Percentiles rank a stretch among this genome's conserved stretches.
These are phyloP conservation scores for Auriscalpium orientale DNA, from an alignment of 768 basidiomycete species.

Conservation along the genomic window DNA sequence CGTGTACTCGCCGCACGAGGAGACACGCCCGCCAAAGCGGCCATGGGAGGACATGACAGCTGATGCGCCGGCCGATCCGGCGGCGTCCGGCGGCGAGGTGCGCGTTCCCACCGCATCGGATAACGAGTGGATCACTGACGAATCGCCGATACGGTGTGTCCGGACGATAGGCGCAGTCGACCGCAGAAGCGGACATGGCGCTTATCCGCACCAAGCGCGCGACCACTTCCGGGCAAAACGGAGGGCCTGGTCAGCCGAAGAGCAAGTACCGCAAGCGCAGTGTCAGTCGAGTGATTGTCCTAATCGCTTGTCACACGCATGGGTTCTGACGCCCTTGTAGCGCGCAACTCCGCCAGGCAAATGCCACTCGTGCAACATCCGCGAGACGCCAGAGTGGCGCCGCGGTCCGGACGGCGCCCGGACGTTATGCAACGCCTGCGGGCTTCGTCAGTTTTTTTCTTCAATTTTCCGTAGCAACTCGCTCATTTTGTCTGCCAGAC, in stretches of 20 bases:
- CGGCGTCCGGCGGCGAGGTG: slow-evolving; percentile 8
- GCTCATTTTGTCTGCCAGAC: slow-evolving; percentile 33
- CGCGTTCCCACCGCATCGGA: slow-evolving; percentile 2
- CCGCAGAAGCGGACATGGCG: slow-evolving; percentile 81
- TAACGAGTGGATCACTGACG: slow-evolving; percentile 8
- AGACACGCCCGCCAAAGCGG: slow-evolving; percentile 60
- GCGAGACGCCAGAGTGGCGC: slow-evolving; percentile 86
- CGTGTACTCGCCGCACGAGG: slow-evolving; percentile 27
- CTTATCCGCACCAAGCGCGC: slow-evolving; percentile 76
- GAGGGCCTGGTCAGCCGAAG: slow-evolving; percentile 46
- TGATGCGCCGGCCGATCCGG: slow-evolving; percentile 24
- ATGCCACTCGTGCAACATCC: slow-evolving; percentile 82
- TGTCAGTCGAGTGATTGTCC: slow-evolving; percentile 40
- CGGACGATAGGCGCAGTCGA: slow-evolving; percentile 40
- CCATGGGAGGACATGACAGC: slow-evolving; percentile 72
- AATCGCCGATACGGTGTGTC: slow-evolving; percentile 16
- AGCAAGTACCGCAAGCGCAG: slow-evolving; percentile 82
- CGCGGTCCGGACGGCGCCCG: slow-evolving; percentile 79
- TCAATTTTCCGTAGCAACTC: slow-evolving; percentile 1
- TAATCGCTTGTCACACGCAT: slow-evolving; percentile 17
- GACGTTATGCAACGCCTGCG: slow-evolving; percentile 81
- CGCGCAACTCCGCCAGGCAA: slow-evolving; percentile 81
- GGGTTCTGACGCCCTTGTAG: slow-evolving; percentile 31
- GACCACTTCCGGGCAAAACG: slow-evolving; percentile 47
- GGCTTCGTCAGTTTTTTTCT: slow-evolving; percentile 53